Conservation (phyloP, 768 basidiomycete genomes). For the Tricholoma terreum region DNA sequence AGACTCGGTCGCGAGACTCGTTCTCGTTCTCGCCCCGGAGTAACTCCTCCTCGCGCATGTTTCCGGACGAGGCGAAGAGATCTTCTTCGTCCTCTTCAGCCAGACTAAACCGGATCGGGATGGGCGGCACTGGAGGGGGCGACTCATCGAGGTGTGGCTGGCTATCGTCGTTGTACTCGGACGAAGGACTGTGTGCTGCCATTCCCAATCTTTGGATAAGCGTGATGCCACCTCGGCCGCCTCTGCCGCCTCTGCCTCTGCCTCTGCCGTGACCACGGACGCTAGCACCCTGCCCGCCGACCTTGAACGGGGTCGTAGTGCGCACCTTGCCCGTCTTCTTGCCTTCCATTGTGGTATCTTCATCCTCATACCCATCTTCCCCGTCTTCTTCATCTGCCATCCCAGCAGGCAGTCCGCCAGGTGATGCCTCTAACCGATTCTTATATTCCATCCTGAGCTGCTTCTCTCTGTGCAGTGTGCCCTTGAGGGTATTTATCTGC, state of each 20-base stretch:
- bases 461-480: constrained; percentile 79
- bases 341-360: constrained; percentile 39
- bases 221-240: constrained; percentile 46
- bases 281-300: constrained; percentile 39
- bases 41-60: constrained; percentile 17
- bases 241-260: constrained; percentile 52
- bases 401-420: constrained; percentile 32
- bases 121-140: constrained; percentile 40
- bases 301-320: constrained; percentile 53
- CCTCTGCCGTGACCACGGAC: constrained; percentile 25
- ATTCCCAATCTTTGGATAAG: constrained; percentile 63
- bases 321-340: constrained; percentile 34
- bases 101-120: constrained; percentile 35
- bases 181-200: constrained; percentile 51
- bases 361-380: constrained; percentile 39
- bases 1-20: constrained; percentile 19
- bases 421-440: constrained; percentile 48
- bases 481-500: constrained; percentile 79
- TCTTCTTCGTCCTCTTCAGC: constrained; percentile 37
- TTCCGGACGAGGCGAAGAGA: constrained; percentile 30
- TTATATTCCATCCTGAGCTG: constrained; percentile 69
- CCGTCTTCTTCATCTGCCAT: constrained; percentile 47
- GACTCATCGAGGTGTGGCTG: constrained; percentile 26
- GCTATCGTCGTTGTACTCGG: constrained; percentile 45
- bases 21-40: constrained; percentile 24